These are phyloP conservation scores for Backusella australiensis DNA, from an alignment of 192 early-diverging fungal species.

Conservation along the genomic window DNA sequence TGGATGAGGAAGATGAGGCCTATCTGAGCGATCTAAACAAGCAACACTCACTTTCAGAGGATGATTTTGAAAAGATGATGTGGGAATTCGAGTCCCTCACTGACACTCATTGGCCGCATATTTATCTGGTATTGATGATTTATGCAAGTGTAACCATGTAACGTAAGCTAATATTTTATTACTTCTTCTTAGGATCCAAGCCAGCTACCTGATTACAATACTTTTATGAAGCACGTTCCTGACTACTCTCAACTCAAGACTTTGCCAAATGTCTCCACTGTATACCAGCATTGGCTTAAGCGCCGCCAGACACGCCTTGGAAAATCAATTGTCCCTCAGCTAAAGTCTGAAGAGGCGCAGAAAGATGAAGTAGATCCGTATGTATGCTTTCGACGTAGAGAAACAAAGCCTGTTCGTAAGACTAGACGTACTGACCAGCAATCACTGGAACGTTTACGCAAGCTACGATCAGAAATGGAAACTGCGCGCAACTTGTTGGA, in stretches of 20 bases:
- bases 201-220: constrained; percentile 13
- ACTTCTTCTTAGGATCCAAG: neutral
- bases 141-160: neutral
- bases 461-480: constrained; percentile 79
- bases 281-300: constrained; percentile 58
- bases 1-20: constrained; percentile 81
- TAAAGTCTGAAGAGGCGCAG: constrained; percentile 65
- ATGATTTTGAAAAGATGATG: constrained; percentile 80
- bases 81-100: constrained; percentile 48
- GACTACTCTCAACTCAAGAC: constrained; percentile 19
- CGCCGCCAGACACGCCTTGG: constrained; percentile 44
- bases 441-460: constrained; percentile 82
- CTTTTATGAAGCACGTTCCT: constrained; percentile 4
- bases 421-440: constrained; percentile 83
- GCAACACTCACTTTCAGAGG: constrained; percentile 52
- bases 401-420: constrained; percentile 85
- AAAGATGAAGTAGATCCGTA: constrained; percentile 87
- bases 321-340: constrained; percentile 53
- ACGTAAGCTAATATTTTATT: neutral
- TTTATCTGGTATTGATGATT: constrained; percentile 28
- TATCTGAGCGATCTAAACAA: constrained; percentile 59
- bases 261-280: neutral
- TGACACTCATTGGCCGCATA: constrained; percentile 29
- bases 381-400: constrained; percentile 95
- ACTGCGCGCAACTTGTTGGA: constrained; percentile 75